A percentile compares a stretch with the other conserved stretches of the same genome.
These are phyloP conservation scores for Fusarium setosum DNA, from an alignment of 2,329 filamentous ascomycete species.

Conservation along the genomic window DNA sequence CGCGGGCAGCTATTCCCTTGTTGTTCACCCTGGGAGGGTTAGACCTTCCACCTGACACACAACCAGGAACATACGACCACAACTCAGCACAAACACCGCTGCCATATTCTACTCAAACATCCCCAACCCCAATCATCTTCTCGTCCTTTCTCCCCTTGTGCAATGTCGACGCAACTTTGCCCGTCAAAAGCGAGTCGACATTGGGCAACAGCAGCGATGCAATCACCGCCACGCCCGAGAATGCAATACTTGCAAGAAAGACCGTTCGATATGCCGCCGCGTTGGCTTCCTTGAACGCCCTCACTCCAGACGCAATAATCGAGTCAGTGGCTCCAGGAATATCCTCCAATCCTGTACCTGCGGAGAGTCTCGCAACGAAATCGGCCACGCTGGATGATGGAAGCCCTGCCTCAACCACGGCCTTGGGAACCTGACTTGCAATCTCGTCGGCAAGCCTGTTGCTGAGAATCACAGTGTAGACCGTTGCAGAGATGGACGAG, in stretches of 20 bases:
- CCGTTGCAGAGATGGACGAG: conserved; percentile 46
- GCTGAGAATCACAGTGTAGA: conserved; percentile 49
- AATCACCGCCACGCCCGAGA: conserved; percentile 47
- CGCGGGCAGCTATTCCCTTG: too few relatives aligned
- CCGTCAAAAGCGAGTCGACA: conserved; percentile 47
- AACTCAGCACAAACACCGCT: too few relatives aligned
- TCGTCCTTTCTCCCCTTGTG: conserved; percentile 41
- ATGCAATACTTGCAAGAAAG: conserved; percentile 50
- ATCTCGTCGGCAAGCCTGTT: conserved; percentile 48
- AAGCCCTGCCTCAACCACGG: conserved; percentile 51
- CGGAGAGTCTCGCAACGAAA: conserved; percentile 48
- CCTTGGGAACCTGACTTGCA: conserved; percentile 44
- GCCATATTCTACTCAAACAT: not conserved
- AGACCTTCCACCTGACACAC: too few relatives aligned
- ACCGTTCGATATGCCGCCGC: conserved; percentile 49
- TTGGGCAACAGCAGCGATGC: conserved; percentile 47
- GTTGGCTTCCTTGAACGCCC: conserved; percentile 48
- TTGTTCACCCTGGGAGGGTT: too few relatives aligned
- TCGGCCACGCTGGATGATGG: conserved; percentile 47
- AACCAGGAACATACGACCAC: too few relatives aligned
- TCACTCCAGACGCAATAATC: conserved; percentile 44
- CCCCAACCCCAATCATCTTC: conserved; percentile 13
- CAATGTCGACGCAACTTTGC: conserved; percentile 48
- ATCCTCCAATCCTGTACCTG: conserved; percentile 40
- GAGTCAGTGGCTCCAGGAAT: conserved; percentile 46